Base-by-base conservation (phyloP, 345 rosid genomes). In the Dipteronia dyeriana region DNA sequence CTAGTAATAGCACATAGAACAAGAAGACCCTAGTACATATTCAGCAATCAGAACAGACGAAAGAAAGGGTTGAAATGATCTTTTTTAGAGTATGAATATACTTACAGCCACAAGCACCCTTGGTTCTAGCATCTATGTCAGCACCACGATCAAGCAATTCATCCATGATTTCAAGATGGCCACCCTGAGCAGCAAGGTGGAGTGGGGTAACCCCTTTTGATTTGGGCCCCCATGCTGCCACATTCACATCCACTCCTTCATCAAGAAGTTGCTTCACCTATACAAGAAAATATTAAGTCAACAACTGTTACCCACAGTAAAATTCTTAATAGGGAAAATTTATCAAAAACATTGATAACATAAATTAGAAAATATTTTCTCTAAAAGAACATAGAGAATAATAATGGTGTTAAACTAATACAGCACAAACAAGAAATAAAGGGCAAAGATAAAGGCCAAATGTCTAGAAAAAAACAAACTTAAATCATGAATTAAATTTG, bases 181-280 rank as follows among this genome's bases (percentile, higher is more conserved):
- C 99, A 75, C 97, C 97, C 87, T 94, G 91, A 5, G 99, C 97
- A 76, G 98, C 99, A 79, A 96, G 99, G 88, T 96, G 98, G 75
- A 96, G 99, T 13, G 99, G 91, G 19, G 88, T 91, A 66, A 90
- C 87, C 64, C 98, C 98, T 83, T 91, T 89, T 13, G 97, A 89
- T 88, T 94, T 96, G 43, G 95, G 95, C 47, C 98, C 99, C 95
- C 88, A 90, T 34, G 97, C 97, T 67, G 86, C 82, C 64, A 88
- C 94, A 64, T 94, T 96, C 39, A 90, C 99, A 71, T 94, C 98
- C 77, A 89, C 79, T 61, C 98, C 99, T 73, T 87, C 88, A 78
- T 93, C 88, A 14, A 96, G 95, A 22, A 94, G 87, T 67, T 87
- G 89, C 81, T 81, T 91, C 69, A 95, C 97, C 92, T 91, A 75